These are phyloP conservation scores for Ustilago shanxiensis DNA, from an alignment of 1,284 basidiomycete genomes.

Conservation along the genomic window DNA sequence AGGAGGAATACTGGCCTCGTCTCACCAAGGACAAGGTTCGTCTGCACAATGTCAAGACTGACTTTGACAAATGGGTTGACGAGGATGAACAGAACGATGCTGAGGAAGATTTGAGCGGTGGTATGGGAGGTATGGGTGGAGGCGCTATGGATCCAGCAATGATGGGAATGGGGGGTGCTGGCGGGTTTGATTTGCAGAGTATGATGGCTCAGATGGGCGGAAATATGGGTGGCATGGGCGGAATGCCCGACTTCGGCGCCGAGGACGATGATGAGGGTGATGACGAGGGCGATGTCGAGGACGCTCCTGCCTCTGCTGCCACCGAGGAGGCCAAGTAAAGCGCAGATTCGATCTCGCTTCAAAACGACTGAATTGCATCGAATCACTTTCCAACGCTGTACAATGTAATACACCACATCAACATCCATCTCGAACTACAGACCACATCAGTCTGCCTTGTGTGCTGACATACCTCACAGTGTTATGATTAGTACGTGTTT, in stretches of 20 bases:
- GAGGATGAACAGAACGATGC: slow-evolving; percentile 69
- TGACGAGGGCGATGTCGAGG: slow-evolving; percentile 70
- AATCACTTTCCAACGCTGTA: neutral
- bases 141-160: slow-evolving; percentile 55
- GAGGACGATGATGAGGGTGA: slow-evolving; percentile 57
- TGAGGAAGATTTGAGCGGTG: slow-evolving; percentile 63
- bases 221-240: slow-evolving; percentile 19
- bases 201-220: slow-evolving; percentile 46
- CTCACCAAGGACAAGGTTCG: slow-evolving; percentile 70
- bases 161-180: slow-evolving; percentile 24
- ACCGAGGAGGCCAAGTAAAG: slow-evolving; percentile 42
- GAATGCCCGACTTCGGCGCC: slow-evolving; percentile 44
- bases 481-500: too few relatives aligned
- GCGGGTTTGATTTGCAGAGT: slow-evolving; percentile 43
- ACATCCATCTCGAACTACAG: neutral
- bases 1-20: slow-evolving; percentile 70
- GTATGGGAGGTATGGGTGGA: slow-evolving; percentile 71
- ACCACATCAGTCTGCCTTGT: neutral
- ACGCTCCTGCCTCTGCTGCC: slow-evolving; percentile 20
- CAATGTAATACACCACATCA: slow-evolving; percentile 11
- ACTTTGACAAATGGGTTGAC: slow-evolving; percentile 71
- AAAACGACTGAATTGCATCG: neutral
- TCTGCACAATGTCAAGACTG: slow-evolving; percentile 71
- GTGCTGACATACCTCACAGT: too few relatives aligned
- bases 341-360: neutral